These are phyloP conservation scores for Syncephalastrum sp. DNA, from an alignment of 371 early-diverging fungal genomes.

Conservation along the genomic window DNA sequence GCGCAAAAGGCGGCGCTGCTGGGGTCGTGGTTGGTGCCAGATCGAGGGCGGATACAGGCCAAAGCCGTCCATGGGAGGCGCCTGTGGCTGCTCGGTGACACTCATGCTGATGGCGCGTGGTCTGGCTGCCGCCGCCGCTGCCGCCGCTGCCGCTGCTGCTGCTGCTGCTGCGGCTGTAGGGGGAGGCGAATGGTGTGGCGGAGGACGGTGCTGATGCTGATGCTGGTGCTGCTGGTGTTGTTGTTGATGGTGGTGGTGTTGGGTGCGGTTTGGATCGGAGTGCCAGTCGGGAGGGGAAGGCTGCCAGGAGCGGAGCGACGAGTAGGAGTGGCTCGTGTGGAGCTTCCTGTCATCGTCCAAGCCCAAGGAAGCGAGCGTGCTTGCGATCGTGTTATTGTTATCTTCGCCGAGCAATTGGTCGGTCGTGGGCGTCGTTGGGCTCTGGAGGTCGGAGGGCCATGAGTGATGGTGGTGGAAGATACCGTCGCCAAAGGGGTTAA, in stretches of 20 bases:
- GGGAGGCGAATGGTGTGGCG: background rate
- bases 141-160: conserved; percentile 8
- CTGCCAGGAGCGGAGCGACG: conserved; percentile 24
- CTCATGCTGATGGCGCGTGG: conserved; percentile 29
- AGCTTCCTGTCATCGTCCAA: conserved; percentile 53
- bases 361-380: conserved; percentile 70
- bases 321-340: conserved; percentile 29
- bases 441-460: conserved; percentile 13
- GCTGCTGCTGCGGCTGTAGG: conserved; percentile 4
- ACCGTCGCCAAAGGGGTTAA: conserved; percentile 21
- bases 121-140: conserved; percentile 20
- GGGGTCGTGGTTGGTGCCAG: conserved; percentile 4
- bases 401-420: conserved; percentile 44
- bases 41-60: conserved; percentile 2
- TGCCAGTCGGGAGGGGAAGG: conserved; percentile 5
- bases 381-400: conserved; percentile 53
- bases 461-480: conserved; percentile 17
- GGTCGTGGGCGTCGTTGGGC: conserved; percentile 35
- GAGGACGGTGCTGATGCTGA: conserved; percentile 21
- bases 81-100: conserved; percentile 15
- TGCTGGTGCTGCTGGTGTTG: conserved; percentile 20
- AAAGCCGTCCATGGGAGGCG: background rate
- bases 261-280: conserved; percentile 17
- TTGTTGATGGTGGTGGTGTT: conserved; percentile 25
- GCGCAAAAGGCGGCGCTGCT: conserved; percentile 19